A percentile compares a stretch with the other conserved stretches of the same genome.
Evolutionary conservation across 2,329 filamentous ascomycete species (phyloP).

Genomic region (Aureobasidium zeae): DNA sequence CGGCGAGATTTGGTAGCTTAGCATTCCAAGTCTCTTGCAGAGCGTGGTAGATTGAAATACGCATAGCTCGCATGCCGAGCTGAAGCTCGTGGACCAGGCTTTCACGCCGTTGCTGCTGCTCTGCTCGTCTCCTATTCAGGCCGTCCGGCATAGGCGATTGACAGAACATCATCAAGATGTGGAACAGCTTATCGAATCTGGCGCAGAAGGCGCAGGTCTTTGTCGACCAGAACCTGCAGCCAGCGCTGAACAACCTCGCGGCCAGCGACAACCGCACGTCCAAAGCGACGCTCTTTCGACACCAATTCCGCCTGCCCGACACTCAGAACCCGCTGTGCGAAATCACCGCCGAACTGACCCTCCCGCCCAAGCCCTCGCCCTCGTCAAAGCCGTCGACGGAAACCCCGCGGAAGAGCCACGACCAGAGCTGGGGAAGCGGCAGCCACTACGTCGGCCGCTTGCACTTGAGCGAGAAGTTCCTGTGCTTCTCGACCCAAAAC

Average conservation of each 20-base stretch:
- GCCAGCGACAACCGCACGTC: conserved; percentile 68
- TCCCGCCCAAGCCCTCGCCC: conserved; percentile 52
- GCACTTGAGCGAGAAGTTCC: conserved; percentile 85
- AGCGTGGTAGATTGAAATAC: no score
- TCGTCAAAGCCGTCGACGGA: conserved; percentile 21
- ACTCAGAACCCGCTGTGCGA: conserved; percentile 90
- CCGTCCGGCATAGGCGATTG: no score
- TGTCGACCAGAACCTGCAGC: conserved; percentile 71
- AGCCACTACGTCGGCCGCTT: conserved; percentile 79
- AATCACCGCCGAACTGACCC: conserved; percentile 90
- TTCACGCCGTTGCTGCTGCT: no score
- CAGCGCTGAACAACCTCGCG: conserved; percentile 52
- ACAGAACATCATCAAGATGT: conserved; percentile 39
- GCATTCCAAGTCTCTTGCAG: no score
- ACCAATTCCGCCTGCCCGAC: conserved; percentile 89
- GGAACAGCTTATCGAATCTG: conserved; percentile 63
- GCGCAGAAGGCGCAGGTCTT: conserved; percentile 93
- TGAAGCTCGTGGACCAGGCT: no score
- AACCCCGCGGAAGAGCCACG: conserved; percentile 30
- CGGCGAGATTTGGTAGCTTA: no score
- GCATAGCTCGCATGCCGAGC: no score
- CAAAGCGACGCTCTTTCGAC: conserved; percentile 86
- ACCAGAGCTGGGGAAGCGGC: conserved; percentile 50
- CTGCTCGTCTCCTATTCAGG: no score
- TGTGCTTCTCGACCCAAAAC: conserved; percentile 92